Base-by-base conservation (phyloP, 148 eudicot species). In the Nepenthes mirabilis region DNA sequence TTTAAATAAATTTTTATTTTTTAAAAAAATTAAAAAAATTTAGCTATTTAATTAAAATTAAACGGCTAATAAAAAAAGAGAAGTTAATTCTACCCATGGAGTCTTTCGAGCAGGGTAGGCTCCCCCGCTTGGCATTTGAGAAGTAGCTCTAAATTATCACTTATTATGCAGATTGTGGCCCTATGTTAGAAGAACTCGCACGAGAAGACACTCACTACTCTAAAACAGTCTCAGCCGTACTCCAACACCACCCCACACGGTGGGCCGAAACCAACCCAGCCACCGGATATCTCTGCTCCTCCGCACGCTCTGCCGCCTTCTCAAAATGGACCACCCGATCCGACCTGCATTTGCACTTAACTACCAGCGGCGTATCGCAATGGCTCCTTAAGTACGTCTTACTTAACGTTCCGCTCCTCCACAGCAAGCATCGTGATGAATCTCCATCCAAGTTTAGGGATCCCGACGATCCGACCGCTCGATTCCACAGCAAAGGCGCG, bases 181-280 rank as follows among this genome's bases (percentile, higher is more conserved):
- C 83, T 32, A n/a, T 51, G 53, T 34, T 71, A 35, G 90, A 87
- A 14, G 77, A 75, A 53, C 49, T 80, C 7, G 56, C 74, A 35
- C 75, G 70, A 61, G 94, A 88, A 37, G 91, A 83, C 75, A 69
- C 75, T 7, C 87, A 80, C 69, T 91, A 91, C 68, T 83, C 88
- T 5, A 84, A 83, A 69, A 88, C 96, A 34, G 86, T 91, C 52
- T 78, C 90, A 14, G 67, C 80, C 49, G 77, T 91, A 65, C 86
- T 91, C 40, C 79, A 83, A 59, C 69, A 78, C 73, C 83, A 73
- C 7, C 65, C 79, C 14, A 57, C 52, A 60, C 73, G 75, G 43
- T 73, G 82, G 70, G 52, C 80, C 0, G 65, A 68, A 1, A 35
- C 70, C 33, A 37, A 70, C 36, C 6, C 70, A 2, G 23, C 61